Evolutionary conservation across 2,329 filamentous ascomycete species (phyloP), one percentile per base, ranked within the genome.

Genomic region (Pseudonectria foliicola): DNA sequence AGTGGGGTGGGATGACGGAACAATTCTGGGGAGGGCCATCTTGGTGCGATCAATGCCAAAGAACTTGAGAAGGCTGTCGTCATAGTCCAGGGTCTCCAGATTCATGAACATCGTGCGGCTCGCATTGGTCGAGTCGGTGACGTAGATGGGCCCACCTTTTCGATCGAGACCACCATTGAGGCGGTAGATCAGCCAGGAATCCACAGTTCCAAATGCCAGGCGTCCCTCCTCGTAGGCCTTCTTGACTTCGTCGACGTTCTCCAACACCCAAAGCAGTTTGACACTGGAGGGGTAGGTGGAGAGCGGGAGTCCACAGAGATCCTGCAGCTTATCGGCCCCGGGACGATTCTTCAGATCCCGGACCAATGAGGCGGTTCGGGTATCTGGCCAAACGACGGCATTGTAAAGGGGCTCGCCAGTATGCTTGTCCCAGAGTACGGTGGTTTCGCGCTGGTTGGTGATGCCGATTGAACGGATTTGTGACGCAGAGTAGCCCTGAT

Each of bases 71-170:
- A 94, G 71, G 27, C 71, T 70, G 37, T 87, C 77, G 56, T 90
- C 85, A 61, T 94, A 95, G 50, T 88, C 61, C 39, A 87, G 70
- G 10, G 80, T 89, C 49, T 79, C 73, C 35, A 95, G 70, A 62
- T 94, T 87, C 82, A 94, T 89, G 61, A 95, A 92, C 87, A 94
- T 93, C 41, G 88, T 95, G 53, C 88, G 72, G 34, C 84, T 90
- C 13, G 88, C 88, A 57, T 95, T 95, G 41, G 85, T 87, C 31
- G 82, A 78, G 59, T 95, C 88, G 0, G 88, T 92, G 38, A 94
- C 85, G 54, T 85, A 80, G 28, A 88, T 62, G 31, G 77, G 73
- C 12, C 52, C 53, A n/a, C 48, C 55, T 37, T 66, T 63, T 33
- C 72, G 76, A 39, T 76, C 69, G 23, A 67, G 70, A 32, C 83